Base-by-base conservation (phyloP, 2,329 filamentous ascomycete genomes). In the Oidium heveae region DNA sequence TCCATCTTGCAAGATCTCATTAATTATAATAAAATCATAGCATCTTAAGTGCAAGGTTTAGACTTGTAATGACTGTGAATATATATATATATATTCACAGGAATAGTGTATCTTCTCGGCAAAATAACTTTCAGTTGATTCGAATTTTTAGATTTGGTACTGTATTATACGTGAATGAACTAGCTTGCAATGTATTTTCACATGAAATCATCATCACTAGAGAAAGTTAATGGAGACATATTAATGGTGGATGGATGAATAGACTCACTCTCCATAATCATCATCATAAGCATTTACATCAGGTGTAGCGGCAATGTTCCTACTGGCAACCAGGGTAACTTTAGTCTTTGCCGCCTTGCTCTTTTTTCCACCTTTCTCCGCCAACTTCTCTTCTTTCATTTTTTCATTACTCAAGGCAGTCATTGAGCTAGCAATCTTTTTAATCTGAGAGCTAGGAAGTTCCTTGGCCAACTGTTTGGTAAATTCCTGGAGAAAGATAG, bases 341-440 rank as follows among this genome's bases (percentile, higher is more conserved):
- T 98, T 98, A 41, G 84, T 94, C 79, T 96, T 96, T 58, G 86
- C 84, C 4, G 88, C 88, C 77, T 96, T 96, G 62, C 74, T 80
- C 79, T 96, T 98, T 84, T 96, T 98, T 64, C 82, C 85, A 55
- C 85, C 81, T 74, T 94, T 95, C 60, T 94, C 86, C 3, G 85
- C 79, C 4, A 82, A 80, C 76, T 96, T 95, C 76, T 98, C 91
- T 68, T 95, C 88, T 73, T 87, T 93, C 82, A 96, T 82, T 76
- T 94, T 95, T 77, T 96, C 91, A 67, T 98, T 98, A 66, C 86
- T 77, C 55, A 94, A 75, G 5, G 87, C 82, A n/a, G 88, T 94
- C 64, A 98, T 70, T 5, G 77, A 76, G 68, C 84, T 93, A 13
- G 86, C 79, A 60, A 94, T 78, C 75, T 96, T 96, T 77, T 96